Evolutionary conservation across 2,329 filamentous ascomycete genomes (phyloP), one percentile per base, ranked within the genome.

Genomic region (Fusarium penzigii): DNA sequence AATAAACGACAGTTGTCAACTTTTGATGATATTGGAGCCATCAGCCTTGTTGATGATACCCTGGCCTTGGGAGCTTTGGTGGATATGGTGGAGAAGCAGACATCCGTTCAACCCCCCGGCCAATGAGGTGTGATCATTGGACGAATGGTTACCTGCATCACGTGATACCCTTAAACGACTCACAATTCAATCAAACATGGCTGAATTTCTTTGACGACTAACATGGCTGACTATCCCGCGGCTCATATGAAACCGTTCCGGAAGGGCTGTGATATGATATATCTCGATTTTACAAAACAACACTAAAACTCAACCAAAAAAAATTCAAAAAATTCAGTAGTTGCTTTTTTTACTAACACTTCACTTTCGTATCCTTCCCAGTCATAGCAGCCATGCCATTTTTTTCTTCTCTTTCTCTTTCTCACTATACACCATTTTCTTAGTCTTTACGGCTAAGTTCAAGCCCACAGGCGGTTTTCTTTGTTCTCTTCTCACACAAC

Each of bases 21-120:
- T 38, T 56, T 32, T 58, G 56, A 46, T 51, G 53, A 50, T 40
- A 52, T 50, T n/a, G 42, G 52, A 46, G 56, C 20, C 46, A 36
- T 55, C 59, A 65, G 63, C 61, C 63, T 65, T 51, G 63, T 53
- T 47, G 46, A 51, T 50, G 58, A 63, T 60, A 51, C 41, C 17
- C 46, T 44, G 55, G 52, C 41, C 47, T 40, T 5, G 20, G 39
- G n/a, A 16, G 39, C 44, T 39, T 36, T 29, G 40, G 44, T 36
- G 44, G 52, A 49, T 9, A 50, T 46, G 39, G 46, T 32, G 16
- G 49, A 51, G 20, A 25, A 25, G 7, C 20, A 36, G 25, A 52
- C 55, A 51, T 47, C 25, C 32, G 17, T 34, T n/a, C n/a, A n/a
- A n/a, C 43, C 36, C 45, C 36, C 11, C 42, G 36, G 38, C 59